Conservation (phyloP, 495 filamentous ascomycete species). For the Neurospora sp. region DNA sequence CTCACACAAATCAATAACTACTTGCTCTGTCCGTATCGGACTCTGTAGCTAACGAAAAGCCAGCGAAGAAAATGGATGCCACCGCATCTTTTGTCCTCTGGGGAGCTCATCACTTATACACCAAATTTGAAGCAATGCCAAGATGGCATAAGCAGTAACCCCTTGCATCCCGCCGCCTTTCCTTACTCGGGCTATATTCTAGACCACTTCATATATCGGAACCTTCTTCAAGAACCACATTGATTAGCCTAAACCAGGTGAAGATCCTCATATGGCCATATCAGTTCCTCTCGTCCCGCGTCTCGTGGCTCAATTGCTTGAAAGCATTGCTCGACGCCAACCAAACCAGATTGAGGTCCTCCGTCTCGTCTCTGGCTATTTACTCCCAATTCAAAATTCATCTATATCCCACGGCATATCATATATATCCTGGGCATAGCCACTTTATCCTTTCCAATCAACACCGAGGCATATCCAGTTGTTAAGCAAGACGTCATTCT, state of each 20-base stretch:
- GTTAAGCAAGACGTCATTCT: background rate
- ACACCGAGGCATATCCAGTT: background rate
- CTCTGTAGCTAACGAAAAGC: background rate
- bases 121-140: background rate
- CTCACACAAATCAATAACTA: background rate
- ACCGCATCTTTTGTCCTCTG: background rate
- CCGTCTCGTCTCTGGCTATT: background rate
- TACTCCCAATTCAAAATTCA: background rate
- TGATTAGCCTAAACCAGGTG: background rate
- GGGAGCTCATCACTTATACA: background rate
- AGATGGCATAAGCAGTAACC: background rate
- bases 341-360: background rate
- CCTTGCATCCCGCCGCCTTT: background rate
- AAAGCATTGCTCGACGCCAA: background rate
- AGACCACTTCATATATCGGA: background rate
- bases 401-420: background rate
- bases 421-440: background rate
- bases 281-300: background rate
- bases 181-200: background rate
- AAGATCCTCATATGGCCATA: background rate
- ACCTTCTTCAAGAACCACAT: background rate
- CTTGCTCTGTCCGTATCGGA: background rate
- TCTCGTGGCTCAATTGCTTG: background rate
- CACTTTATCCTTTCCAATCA: background rate
- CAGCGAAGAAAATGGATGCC: background rate